A percentile compares a stretch with the other conserved stretches of the same genome.
These are phyloP conservation scores for Penicillium sp. DNA, from an alignment of 2,329 filamentous ascomycete species.

Conservation along the genomic window DNA sequence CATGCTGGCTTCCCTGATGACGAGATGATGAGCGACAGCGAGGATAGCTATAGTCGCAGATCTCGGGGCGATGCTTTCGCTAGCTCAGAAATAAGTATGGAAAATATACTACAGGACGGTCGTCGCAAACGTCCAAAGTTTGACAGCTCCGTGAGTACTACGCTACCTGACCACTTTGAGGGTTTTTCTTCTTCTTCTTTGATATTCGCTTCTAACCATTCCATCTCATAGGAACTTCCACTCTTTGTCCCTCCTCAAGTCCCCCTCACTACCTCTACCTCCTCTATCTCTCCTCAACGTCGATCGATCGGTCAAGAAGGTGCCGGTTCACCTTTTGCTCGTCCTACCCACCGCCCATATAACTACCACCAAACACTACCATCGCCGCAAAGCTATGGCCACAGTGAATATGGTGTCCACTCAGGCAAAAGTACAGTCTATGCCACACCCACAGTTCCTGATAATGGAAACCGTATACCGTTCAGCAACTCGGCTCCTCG, in stretches of 20 bases:
- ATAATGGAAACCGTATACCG: constrained; percentile 62
- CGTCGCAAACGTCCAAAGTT: constrained; percentile 91
- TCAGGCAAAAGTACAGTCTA: constrained; percentile 50
- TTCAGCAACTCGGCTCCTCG: constrained; percentile 43
- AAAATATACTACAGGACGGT: constrained; percentile 97
- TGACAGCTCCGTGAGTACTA: constrained; percentile 86
- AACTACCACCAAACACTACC: constrained; percentile 74
- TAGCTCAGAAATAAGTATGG: constrained; percentile 94
- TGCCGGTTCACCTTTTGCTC: constrained; percentile 69
- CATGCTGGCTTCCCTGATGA: constrained; percentile 67
- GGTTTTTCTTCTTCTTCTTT: constrained; percentile 20
- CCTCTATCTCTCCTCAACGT: constrained; percentile 90
- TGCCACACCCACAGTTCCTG: constrained; percentile 59
- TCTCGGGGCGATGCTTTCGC: constrained; percentile 80
- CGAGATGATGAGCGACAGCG: constrained; percentile 84
- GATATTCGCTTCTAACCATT: constrained; percentile 13
- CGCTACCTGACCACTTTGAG: constrained; percentile 2
- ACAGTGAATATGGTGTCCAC: constrained; percentile 45
- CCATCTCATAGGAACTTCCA: constrained; percentile 73
- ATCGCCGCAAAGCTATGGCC: constrained; percentile 76
- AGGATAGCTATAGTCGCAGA: constrained; percentile 75
- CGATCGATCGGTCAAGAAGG: constrained; percentile 72
- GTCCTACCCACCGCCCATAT: constrained; percentile 76
- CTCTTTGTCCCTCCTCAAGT: constrained; percentile 93
- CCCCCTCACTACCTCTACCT: constrained; percentile 90